Evolutionary conservation across 495 filamentous ascomycete species (phyloP), one percentile per base, ranked within the genome.

Genomic region (Lophiotrema nucula): DNA sequence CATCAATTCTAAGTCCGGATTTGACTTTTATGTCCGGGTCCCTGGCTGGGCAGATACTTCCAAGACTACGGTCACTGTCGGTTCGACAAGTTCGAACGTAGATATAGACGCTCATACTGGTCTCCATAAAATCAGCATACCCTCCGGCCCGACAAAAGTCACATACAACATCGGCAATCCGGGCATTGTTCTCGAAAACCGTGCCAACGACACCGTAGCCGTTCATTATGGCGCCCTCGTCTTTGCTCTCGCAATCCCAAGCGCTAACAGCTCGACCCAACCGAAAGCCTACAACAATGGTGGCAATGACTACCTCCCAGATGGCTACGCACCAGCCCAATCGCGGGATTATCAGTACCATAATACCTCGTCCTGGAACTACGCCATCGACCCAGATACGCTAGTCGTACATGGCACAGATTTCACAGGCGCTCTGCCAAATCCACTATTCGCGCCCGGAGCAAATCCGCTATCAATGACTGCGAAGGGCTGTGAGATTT

Each of bases 151-250:
- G 8, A 67, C 62, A 1, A 67, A 50, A 2, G 23, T 74, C 0
- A 62, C 53, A 0, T 66, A 73, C 56, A 62, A 27, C 18, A 60
- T 77, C 19, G 45, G 48, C 1, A 38, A 35, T 4, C 60, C 69
- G 0, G 26, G 22, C 6, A 63, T 74, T 13, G 38, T 55, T 21
- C 64, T 71, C 23, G 72, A 72, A 33, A 41, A 60, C 1, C 74
- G 81, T 38, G 75, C 75, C 22, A 84, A 84, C 65, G 69, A 76
- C 54, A 82, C 82, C 0, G 70, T 82, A 4, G 70, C 82, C 2
- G 62, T 84, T 38, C 79, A 81, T 65, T 69, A 76, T 52, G 82
- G 82, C 22, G 67, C 78, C 2, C 67, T 85, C 0, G 67, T 83
- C 4, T 85, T 82, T 66, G 77, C 79, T 1, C 73, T 83, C 13